Evolutionary conservation across 1,284 basidiomycete species (phyloP), one percentile per base, ranked within the genome.

Genomic region (Cutaneotrichosporon sp.): DNA sequence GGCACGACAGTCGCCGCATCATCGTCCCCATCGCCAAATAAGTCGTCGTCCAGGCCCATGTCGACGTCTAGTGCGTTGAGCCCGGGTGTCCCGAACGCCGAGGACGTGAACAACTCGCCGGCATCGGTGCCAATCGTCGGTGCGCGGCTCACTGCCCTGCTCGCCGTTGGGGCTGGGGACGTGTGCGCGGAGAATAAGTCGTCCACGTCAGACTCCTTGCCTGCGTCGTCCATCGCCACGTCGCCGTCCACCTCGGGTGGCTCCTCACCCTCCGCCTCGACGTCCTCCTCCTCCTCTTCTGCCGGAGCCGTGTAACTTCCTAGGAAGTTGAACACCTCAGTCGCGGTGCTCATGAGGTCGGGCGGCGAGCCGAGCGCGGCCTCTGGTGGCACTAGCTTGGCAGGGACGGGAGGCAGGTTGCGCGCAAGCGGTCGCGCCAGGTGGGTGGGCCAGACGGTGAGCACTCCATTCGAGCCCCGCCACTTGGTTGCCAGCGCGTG

Each of bases 361-460:
- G 64, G 25, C 11, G 64, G 46, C 4, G 58, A 24, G 11, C 64
- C 64, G 24, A 66, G 55, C 16, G n/a, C 18, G 9, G 5, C 50
- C 11, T 51, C 50, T 22, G 50, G 31, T n/a, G 50, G 50, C 9
- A 29, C 16, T 5, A 46, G 45, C 22, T 46, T 46, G 45, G 22
- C 45, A 9, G 11, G 54, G 45, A 10, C n/a, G 34, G 16, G 54
- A 46, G 18, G 22, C n/a, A 27, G 24, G 22, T 24, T 20, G 3
- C 54, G 56, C 8, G 64, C 60, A 0, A 63, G 64, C 9, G 58
- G 58, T 1, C 58, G 56, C 20, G 45, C 61, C 11, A 77, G 67
- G 50, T 73, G 71, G n/a, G 63, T 69, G 1, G 76, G 76, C 76
- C 76, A 77, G 5, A 77, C 60, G 4, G 73, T 73, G 4, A 77